phyloP scores from a whole-genome alignment of 225 moss, liverwort and hornwort genomes.

The Neckera pumila region DNA sequence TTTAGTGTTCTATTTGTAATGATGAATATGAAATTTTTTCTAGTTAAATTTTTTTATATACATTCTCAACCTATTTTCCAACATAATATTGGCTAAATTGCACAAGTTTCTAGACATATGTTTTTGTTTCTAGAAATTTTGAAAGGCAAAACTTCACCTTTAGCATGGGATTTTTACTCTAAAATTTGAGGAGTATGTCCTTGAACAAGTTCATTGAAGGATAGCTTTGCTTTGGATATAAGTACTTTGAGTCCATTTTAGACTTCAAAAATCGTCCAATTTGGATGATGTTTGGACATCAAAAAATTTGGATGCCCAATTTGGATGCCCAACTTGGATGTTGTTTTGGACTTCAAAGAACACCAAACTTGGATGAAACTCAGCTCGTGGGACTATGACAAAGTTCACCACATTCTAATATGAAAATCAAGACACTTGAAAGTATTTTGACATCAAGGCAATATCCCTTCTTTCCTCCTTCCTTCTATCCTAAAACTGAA shows the following conservation, averaged over 20 bases:
- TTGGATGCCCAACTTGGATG: background rate
- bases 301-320: background rate
- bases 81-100: background rate
- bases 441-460: background rate
- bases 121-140: background rate
- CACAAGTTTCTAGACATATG: rapidly evolving
- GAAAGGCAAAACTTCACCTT: background rate
- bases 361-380: background rate
- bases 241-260: background rate
- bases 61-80: background rate
- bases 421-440: background rate
- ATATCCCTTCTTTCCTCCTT: too few relatives aligned
- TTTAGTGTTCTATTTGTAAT: background rate
- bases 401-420: background rate
- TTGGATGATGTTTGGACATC: too few relatives aligned
- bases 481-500: background rate
- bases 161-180: background rate
- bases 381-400: background rate
- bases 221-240: background rate
- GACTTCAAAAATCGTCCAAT: background rate
- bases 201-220: background rate
- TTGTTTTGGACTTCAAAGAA: background rate
- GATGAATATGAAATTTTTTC: background rate
- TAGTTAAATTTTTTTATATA: background rate
- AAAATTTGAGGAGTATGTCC: background rate